Evolutionary conservation across 2,329 filamentous ascomycete species (phyloP), one percentile per base, ranked within the genome.

Genomic region (Calonectria crousiana): DNA sequence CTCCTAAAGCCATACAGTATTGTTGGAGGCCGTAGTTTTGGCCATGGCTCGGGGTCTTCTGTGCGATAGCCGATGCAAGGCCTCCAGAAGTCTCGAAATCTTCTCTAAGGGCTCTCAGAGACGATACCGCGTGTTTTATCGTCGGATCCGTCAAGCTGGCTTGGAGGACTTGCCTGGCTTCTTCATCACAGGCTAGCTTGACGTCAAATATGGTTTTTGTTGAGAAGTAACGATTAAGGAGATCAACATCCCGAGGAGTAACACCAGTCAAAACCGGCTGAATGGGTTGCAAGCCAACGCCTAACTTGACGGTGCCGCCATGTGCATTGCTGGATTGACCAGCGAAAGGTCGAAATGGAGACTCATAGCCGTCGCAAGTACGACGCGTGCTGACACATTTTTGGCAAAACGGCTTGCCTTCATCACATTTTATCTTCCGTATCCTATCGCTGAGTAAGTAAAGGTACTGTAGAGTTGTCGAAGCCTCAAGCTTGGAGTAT

Each of bases 281-380:
- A 36, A 76, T 76, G 67, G 64, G 38, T 73, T 76, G 74, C 67
- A 76, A 73, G 65, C 60, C 53, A 77, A 72, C 66, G 28, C 49
- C 67, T 76, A 73, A 76, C 67, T 81, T 72, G 26, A 13, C 34
- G 6, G 26, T 11, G 23, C 32, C 8, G 20, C 6, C 6, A 62
- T 47, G 32, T 34, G 28, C 14, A 16, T 71, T 52, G 49, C 71
- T 68, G 67, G 77, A 23, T 72, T 80, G 76, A 62, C 72, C 79
- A 60, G 76, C 67, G 52, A 82, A 76, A 41, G 78, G 5, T 75
- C 81, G 81, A 58, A 87, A 87, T 6, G 82, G 80, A 49, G 84
- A 86, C 74, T 84, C 82, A 72, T 87, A 87, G 69, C 85, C 86
- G 62, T 87, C 86, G 56, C 86, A 87, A 56, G 80, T 84, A 34